Conservation (phyloP, 805 yeast genomes). For the Schwanniomyces vanrijiae region DNA sequence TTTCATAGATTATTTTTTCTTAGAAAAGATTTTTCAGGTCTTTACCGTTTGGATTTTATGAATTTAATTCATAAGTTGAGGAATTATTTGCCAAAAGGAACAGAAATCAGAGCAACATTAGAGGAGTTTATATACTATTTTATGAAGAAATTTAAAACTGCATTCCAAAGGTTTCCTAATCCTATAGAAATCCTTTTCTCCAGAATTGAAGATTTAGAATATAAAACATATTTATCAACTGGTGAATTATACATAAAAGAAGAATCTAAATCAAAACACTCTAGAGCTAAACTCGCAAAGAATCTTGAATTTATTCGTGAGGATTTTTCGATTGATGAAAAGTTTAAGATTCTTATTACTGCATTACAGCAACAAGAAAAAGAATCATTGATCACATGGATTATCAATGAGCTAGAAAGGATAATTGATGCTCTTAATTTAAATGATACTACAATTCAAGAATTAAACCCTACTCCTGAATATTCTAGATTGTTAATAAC, state of each 20-base stretch:
- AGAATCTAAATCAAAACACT: slow-evolving; percentile 11
- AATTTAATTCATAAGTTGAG: slow-evolving; percentile 49
- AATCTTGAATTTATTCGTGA: slow-evolving; percentile 33
- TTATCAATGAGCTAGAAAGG: slow-evolving; percentile 36
- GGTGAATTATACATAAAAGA: slow-evolving; percentile 50
- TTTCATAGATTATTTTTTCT: slow-evolving; percentile 68
- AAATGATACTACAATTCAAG: slow-evolving; percentile 1
- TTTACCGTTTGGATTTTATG: slow-evolving; percentile 75
- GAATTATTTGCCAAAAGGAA: slow-evolving; percentile 45
- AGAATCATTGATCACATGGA: slow-evolving; percentile 42
- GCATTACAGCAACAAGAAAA: slow-evolving; percentile 48
- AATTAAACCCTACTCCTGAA: slow-evolving; percentile 14
- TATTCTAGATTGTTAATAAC: slow-evolving; percentile 36
- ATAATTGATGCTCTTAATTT: slow-evolving; percentile 23
- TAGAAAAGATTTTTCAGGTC: slow-evolving; percentile 55
- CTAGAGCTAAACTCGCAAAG: slow-evolving; percentile 33
- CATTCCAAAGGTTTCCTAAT: slow-evolving; percentile 51
- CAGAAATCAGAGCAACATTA: slow-evolving; percentile 55
- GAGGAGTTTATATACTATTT: slow-evolving; percentile 65
- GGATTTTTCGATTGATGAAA: slow-evolving; percentile 40
- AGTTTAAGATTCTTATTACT: slow-evolving; percentile 51
- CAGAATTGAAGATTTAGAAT: slow-evolving; percentile 46
- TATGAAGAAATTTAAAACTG: slow-evolving; percentile 55
- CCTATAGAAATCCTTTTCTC: slow-evolving; percentile 70
- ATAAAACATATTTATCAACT: slow-evolving; percentile 52